Percentiles rank a stretch among this genome's conserved stretches.
Evolutionary conservation across 2,329 filamentous ascomycete species (phyloP).

Genomic region (Nemania abortiva): DNA sequence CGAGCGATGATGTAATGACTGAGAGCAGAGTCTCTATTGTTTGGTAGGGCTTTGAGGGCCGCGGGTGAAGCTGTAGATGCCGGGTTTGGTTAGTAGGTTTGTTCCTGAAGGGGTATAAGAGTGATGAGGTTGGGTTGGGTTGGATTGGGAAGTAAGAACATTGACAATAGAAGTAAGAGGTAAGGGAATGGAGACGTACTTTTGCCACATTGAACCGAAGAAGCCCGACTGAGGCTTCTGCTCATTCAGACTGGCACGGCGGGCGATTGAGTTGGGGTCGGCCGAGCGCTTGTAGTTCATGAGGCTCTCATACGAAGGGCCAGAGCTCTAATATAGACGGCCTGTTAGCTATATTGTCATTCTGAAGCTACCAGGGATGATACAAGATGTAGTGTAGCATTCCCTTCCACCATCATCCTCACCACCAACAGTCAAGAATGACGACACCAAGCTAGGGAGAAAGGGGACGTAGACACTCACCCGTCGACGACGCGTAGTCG

Average conservation of each 20-base stretch:
- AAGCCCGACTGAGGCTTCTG: constrained; percentile 64
- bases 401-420: neutral
- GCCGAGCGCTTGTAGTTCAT: constrained; percentile 63
- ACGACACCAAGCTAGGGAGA: neutral
- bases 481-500: constrained; percentile 43
- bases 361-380: neutral
- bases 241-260: constrained; percentile 67
- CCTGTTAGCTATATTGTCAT: constrained; percentile 4
- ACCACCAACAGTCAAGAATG: neutral
- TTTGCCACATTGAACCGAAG: constrained; percentile 68
- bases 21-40: no score
- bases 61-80: constrained; percentile 47
- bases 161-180: constrained; percentile 2
- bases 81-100: neutral
- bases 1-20: no score
- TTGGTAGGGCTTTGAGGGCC: constrained; percentile 47
- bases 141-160: no score
- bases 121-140: neutral
- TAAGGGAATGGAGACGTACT: constrained; percentile 55
- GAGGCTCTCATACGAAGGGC: constrained; percentile 65
- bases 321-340: constrained; percentile 56
- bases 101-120: neutral
- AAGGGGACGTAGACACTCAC: constrained; percentile 34
- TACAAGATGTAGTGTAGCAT: neutral
- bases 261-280: constrained; percentile 57